Evolutionary conservation across 192 early-diverging fungal genomes (phyloP).

Genomic region (Physocladia obscura): DNA sequence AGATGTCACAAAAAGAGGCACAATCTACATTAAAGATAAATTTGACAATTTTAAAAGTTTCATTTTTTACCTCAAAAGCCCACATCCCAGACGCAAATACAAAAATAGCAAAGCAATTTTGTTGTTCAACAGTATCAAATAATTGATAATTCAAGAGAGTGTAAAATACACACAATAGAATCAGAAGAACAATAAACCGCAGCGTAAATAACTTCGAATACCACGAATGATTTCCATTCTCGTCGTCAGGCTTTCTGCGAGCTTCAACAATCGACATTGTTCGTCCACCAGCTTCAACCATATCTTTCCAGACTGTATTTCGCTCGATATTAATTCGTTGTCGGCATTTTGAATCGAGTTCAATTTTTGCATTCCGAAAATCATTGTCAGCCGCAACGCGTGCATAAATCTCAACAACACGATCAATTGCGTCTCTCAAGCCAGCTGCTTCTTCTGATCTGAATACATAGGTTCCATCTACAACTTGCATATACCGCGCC

Average conservation of each 20-base stretch:
- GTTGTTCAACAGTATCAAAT: conserved; percentile 75
- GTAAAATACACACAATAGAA: conserved; percentile 62
- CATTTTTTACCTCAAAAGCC: conserved; percentile 78
- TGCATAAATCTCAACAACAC: conserved; percentile 65
- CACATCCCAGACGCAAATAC: conserved; percentile 87
- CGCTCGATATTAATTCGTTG: conserved; percentile 94
- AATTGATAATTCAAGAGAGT: conserved; percentile 56
- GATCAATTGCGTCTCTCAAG: conserved; percentile 64
- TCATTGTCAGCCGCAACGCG: conserved; percentile 59
- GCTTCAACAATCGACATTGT: conserved; percentile 27
- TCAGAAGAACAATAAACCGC: conserved; percentile 1
- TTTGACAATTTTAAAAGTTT: conserved; percentile 4
- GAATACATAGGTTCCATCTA: conserved; percentile 72
- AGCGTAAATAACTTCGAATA: background rate
- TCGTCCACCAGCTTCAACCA: conserved; percentile 58
- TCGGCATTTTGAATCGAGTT: conserved; percentile 78
- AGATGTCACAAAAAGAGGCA: conserved; percentile 91
- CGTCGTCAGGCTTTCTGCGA: conserved; percentile 62
- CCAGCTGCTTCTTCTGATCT: conserved; percentile 57
- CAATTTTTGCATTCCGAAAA: conserved; percentile 63
- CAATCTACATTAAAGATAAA: conserved; percentile 54
- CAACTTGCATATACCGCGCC: conserved; percentile 64
- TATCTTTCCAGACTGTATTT: conserved; percentile 96
- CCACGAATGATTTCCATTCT: conserved; percentile 44
- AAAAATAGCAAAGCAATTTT: conserved; percentile 89